These are phyloP conservation scores for Erysimum pusillum DNA, from an alignment of 441 rosid species.

Conservation along the genomic window DNA sequence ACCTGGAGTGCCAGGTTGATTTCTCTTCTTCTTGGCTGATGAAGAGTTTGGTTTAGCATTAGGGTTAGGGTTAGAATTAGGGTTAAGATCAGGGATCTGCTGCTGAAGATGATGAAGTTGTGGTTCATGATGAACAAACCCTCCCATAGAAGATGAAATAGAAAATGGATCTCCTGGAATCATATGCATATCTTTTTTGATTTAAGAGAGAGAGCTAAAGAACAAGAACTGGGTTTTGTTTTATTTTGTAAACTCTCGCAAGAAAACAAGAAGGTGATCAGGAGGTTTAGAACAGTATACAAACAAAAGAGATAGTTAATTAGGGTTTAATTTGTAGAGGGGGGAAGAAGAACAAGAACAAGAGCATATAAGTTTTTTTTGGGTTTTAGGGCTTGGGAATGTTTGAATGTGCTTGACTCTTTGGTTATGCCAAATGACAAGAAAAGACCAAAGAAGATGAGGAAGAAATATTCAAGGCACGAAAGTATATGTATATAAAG, in stretches of 20 bases:
- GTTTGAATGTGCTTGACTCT: conserved; percentile 55
- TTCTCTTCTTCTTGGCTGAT: conserved; percentile 69
- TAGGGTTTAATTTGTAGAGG: conserved; percentile 46
- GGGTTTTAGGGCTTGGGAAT: conserved; percentile 55
- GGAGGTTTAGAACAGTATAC: conserved; percentile 49
- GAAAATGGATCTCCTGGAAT: conserved; percentile 80
- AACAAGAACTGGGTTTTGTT: conserved; percentile 42
- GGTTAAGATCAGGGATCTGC: conserved; percentile 43
- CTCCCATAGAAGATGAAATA: conserved; percentile 57
- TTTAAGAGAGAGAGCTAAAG: conserved; percentile 40
- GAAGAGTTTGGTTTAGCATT: conserved; percentile 48
- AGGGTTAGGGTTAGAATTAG: conserved; percentile 66
- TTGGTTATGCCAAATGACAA: conserved; percentile 77
- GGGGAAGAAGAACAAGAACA: conserved; percentile 53
- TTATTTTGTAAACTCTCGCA: conserved; percentile 43
- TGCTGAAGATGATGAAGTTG: conserved; percentile 44
- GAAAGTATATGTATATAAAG: conserved; percentile 36
- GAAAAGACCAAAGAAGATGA: conserved; percentile 57
- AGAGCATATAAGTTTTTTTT: conserved; percentile 49
- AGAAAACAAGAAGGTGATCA: conserved; percentile 54
- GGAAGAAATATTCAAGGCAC: conserved; percentile 52
- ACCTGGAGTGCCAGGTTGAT: conserved; percentile 80
- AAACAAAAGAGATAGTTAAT: conserved; percentile 53
- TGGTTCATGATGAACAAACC: conserved; percentile 59
- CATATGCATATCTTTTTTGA: conserved; percentile 54